A percentile compares a stretch with the other conserved stretches of the same genome.
Evolutionary conservation across 2,329 filamentous ascomycete genomes (phyloP).

Genomic region (Claviceps pazoutovae): DNA sequence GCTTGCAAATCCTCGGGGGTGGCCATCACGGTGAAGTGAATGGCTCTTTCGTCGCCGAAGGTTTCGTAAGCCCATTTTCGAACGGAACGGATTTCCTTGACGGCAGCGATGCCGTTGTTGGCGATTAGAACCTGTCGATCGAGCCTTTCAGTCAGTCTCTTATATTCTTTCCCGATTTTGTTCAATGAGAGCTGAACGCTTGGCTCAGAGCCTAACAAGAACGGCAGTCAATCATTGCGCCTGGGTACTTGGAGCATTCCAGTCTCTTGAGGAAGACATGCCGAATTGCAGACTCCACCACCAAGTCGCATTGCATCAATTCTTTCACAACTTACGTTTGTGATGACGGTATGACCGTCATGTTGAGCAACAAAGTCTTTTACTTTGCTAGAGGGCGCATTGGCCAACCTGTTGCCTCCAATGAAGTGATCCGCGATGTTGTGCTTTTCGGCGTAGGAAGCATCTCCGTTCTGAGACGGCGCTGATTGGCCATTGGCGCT

Average conservation of each 20-base stretch:
- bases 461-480: constrained; percentile 40
- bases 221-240: neutral
- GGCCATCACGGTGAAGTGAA: constrained; percentile 99
- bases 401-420: constrained; percentile 76
- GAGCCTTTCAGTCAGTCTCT: neutral
- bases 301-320: neutral
- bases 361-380: constrained; percentile 90
- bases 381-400: constrained; percentile 70
- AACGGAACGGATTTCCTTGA: constrained; percentile 98
- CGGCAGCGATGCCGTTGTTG: constrained; percentile 98
- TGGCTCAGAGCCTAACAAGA: neutral
- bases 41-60: constrained; percentile 94
- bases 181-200: neutral
- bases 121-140: constrained; percentile 74
- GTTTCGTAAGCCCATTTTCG: constrained; percentile 99
- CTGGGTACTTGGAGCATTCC: neutral
- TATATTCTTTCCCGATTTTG: neutral
- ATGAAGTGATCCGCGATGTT: constrained; percentile 88
- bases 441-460: constrained; percentile 66
- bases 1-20: constrained; percentile 94
- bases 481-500: constrained; percentile 34
- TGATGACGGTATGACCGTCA: constrained; percentile 95
- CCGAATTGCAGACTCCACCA: neutral
- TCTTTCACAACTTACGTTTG: constrained; percentile 54
- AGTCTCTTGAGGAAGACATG: neutral